Conservation (phyloP, 2,329 filamentous ascomycete species). For the Trichoderma koningii region DNA sequence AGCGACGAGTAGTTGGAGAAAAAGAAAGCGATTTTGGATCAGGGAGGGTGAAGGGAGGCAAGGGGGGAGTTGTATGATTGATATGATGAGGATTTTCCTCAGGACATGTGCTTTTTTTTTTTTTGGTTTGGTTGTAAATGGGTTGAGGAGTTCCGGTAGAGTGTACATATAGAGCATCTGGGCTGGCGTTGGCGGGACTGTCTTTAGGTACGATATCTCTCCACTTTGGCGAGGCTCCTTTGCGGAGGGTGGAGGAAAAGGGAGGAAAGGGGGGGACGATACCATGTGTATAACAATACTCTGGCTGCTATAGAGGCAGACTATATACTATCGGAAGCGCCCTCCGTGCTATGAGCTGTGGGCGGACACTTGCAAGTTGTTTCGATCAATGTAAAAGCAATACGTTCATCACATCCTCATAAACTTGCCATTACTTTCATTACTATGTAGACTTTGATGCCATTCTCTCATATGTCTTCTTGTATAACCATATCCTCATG, state of each 20-base stretch:
- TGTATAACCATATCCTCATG: neutral
- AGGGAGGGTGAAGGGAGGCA: conserved; percentile 11
- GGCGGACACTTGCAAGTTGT: too few relatives aligned
- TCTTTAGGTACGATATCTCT: conserved; percentile 9
- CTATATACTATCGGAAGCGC: conserved; percentile 15
- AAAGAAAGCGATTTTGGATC: conserved; percentile 19
- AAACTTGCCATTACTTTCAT: neutral
- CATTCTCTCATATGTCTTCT: neutral
- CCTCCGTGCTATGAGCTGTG: neutral
- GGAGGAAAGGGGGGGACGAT: neutral
- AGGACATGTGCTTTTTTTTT: neutral
- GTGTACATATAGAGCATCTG: conserved; percentile 37
- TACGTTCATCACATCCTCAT: neutral
- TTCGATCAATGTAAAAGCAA: neutral
- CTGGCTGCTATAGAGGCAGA: conserved; percentile 18
- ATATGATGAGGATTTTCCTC: neutral
- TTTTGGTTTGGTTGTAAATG: conserved; percentile 27
- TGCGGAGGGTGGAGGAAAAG: neutral
- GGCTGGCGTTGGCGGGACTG: conserved; percentile 38
- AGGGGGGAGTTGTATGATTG: too few relatives aligned
- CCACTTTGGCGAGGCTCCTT: conserved; percentile 8
- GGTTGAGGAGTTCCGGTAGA: conserved; percentile 34
- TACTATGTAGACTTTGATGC: neutral
- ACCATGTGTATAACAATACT: conserved; percentile 18
- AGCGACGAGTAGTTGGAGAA: conserved; percentile 53